These are phyloP conservation scores for Simmondsia chinensis DNA, from an alignment of 148 eudicot species.

Conservation along the genomic window DNA sequence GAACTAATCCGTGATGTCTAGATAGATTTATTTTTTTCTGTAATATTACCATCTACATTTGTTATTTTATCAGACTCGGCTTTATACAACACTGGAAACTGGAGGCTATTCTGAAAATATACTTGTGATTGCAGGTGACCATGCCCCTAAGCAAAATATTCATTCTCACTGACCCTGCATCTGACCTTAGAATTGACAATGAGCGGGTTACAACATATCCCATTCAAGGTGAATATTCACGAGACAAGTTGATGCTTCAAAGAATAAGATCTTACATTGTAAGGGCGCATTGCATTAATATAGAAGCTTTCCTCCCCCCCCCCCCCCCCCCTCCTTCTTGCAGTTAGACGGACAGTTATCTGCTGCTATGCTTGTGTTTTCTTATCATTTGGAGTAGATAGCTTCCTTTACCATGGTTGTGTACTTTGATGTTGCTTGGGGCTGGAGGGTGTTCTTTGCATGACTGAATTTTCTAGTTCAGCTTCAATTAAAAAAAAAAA, in stretches of 20 bases:
- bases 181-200: constrained; percentile 54
- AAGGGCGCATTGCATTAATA: constrained; percentile 43
- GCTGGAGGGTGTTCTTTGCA: no score
- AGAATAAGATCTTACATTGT: constrained; percentile 99
- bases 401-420: no score
- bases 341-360: constrained; percentile 1
- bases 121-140: constrained; percentile 36
- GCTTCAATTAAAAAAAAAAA: no score
- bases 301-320: constrained; percentile 4
- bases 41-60: no score
- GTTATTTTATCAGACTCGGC: background rate
- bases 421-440: no score
- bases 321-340: constrained; percentile 3
- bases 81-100: background rate
- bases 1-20: no score
- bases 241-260: constrained; percentile 99
- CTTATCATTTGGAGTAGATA: no score
- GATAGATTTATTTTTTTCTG: no score
- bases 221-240: constrained; percentile 93
- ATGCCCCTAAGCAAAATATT: constrained; percentile 69
- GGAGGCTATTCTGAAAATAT: constrained; percentile 4
- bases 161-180: constrained; percentile 83
- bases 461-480: no score
- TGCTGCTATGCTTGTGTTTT: background rate
- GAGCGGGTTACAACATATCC: constrained; percentile 51